Evolutionary conservation across 768 basidiomycete genomes (phyloP).

Genomic region (Tulasnella sp.): DNA sequence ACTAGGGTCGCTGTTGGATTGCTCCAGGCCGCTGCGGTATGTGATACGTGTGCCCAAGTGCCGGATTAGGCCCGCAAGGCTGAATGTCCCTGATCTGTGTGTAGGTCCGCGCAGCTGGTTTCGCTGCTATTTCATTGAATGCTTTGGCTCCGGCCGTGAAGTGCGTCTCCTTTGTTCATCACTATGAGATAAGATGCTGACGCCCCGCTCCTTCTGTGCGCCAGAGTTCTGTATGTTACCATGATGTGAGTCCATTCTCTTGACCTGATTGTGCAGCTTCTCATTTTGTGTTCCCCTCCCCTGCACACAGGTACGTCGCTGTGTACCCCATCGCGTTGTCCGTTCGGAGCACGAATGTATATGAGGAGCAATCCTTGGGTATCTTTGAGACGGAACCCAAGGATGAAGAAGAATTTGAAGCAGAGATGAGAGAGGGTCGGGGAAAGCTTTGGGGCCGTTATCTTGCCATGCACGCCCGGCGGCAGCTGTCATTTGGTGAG

Average conservation of each 20-base stretch:
- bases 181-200: background rate
- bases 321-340: constrained; percentile 38
- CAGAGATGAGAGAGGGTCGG: constrained; percentile 42
- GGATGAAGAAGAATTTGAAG: constrained; percentile 37
- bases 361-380: constrained; percentile 88
- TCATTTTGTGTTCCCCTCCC: constrained; percentile 5
- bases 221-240: constrained; percentile 72
- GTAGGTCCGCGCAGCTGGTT: constrained; percentile 80
- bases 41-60: background rate
- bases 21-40: constrained; percentile 56
- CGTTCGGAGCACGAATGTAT: constrained; percentile 82
- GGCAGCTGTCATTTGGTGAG: constrained; percentile 85
- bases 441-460: constrained; percentile 68
- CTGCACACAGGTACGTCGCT: constrained; percentile 25
- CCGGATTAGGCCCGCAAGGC: background rate
- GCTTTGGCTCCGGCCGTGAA: constrained; percentile 84
- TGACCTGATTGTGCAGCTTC: constrained; percentile 42
- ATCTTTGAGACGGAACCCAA: constrained; percentile 46
- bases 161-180: constrained; percentile 37
- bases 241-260: constrained; percentile 60
- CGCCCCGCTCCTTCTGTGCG: background rate
- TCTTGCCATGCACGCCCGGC: constrained; percentile 70
- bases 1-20: constrained; percentile 65
- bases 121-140: constrained; percentile 62
- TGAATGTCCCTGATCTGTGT: background rate